Base-by-base conservation (phyloP, 345 rosid genomes). In the Rubroshorea leprosula region DNA sequence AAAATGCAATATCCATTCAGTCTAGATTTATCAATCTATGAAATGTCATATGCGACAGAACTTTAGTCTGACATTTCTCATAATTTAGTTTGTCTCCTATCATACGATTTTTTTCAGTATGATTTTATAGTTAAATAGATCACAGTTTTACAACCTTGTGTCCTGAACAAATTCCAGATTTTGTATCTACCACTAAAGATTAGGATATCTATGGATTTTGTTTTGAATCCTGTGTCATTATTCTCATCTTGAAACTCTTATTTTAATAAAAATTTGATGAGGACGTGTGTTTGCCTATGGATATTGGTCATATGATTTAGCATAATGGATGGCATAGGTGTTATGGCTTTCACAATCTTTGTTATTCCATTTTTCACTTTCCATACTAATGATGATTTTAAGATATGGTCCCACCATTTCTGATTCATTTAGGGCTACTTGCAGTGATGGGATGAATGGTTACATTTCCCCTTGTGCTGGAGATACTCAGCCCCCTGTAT, bases 361-460 rank as follows among this genome's bases (percentile, higher is more conserved):
- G 45, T 39, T 29, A 25, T 26, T 49, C 41, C 27, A 9, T 49
- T 48, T 24, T 19, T 25, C 20, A 31, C 20, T 60, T 14, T 49
- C 31, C 55, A 8, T 35, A 31, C 55, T 49, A 60, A 7, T 3
- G 0, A 31, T 44, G 44, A 51, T 17, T 52, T 62, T 62, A 26
- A 41, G 51, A 20, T 44, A 41, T 45, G 19, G 25, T 43, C 39
- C 51, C 52, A 20, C 44, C 16, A n/a, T 9, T 35, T 62, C 70
- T 89, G 80, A 76, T 73, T 61, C 49, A 60, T 57, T 74, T 77
- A 59, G 62, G 73, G 58, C 55, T 83, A 16, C 66, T 7, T 89
- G 89, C 95, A 92, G 98, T 67, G 95, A 80, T 68, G 97, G 91
- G 60, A 87, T 93, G 97, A 89, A 93, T 52, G 99, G 99, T 56